Evolutionary conservation across 1,139 yeast genomes (phyloP).

Genomic region (Debaryomyces sp.): DNA sequence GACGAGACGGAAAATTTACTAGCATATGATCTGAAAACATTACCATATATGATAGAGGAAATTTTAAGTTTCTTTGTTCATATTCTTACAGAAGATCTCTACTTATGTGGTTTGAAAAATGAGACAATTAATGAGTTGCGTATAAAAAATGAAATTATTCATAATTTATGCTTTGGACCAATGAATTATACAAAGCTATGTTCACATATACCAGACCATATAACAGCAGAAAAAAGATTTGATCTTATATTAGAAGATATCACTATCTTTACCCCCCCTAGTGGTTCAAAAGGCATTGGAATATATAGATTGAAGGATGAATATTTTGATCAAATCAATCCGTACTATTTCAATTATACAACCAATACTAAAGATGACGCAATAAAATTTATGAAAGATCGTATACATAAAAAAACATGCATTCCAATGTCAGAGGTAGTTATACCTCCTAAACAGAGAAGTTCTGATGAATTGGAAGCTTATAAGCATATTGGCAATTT

Average conservation of each 20-base stretch:
- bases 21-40: conserved; percentile 46
- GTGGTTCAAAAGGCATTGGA: conserved; percentile 67
- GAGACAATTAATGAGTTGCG: conserved; percentile 55
- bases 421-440: conserved; percentile 46
- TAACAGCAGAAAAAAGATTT: conserved; percentile 71
- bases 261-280: conserved; percentile 66
- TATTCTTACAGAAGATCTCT: conserved; percentile 67
- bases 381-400: conserved; percentile 57
- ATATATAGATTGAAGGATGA: conserved; percentile 66
- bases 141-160: conserved; percentile 72
- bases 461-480: conserved; percentile 34
- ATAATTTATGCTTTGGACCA: conserved; percentile 74
- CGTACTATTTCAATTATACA: conserved; percentile 78
- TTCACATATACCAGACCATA: conserved; percentile 72
- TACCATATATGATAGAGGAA: conserved; percentile 75
- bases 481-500: conserved; percentile 42
- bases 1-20: conserved; percentile 2
- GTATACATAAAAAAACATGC: conserved; percentile 33
- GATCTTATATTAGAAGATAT: conserved; percentile 65
- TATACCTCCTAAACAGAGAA: conserved; percentile 46
- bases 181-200: conserved; percentile 72
- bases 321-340: conserved; percentile 61
- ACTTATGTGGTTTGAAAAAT: conserved; percentile 53
- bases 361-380: conserved; percentile 80
- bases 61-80: conserved; percentile 71